Evolutionary conservation across 805 yeast species (phyloP), one percentile per base, ranked within the genome.

Genomic region (Torulaspora microellipsoides): DNA sequence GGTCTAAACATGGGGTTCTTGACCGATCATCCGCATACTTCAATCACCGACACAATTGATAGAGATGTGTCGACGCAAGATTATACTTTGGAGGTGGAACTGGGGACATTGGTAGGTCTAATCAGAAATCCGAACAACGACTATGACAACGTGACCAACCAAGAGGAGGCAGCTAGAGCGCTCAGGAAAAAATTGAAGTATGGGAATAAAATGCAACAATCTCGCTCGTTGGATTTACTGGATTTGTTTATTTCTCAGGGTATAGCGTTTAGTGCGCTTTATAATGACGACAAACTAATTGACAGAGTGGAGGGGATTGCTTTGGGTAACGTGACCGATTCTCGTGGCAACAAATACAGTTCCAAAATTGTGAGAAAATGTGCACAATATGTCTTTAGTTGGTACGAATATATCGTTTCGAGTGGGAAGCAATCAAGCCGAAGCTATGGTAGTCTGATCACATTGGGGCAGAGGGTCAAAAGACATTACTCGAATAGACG

Each of bases 111-210:
- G 31, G 45, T 69, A 7, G 58, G 61, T n/a, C 46, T 63, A 15
- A 67, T 71, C 20, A 56, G 59, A 31, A 70, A 78, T 4, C 65
- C 69, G 17, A 62, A 72, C 3, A 65, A 48, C 25, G 54, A 58
- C 4, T 52, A 55, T 25, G 48, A 45, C 25, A 56, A 55, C 23
- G 43, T 48, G 4, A 46, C 47, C 15, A 63, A 62, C 70, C 81
- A 38, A 64, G 71, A 28, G 27, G 99, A 93, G 62, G 91, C 95
- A 1, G 97, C 97, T 0, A 72, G 98, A 34, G 95, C 96, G 1
- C 68, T 93, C 15, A 75, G 99, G 39, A 93, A 93, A 71, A 80
- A 81, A 56, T 68, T 93, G 59, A 93, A 95, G 66, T 85, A 91
- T 59, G 98, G 97, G n/a, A 58, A 72, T 2, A 59, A 65, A 4